phyloP scores from a whole-genome alignment of 345 rosid genomes.

The Lagerstroemia speciosa region DNA sequence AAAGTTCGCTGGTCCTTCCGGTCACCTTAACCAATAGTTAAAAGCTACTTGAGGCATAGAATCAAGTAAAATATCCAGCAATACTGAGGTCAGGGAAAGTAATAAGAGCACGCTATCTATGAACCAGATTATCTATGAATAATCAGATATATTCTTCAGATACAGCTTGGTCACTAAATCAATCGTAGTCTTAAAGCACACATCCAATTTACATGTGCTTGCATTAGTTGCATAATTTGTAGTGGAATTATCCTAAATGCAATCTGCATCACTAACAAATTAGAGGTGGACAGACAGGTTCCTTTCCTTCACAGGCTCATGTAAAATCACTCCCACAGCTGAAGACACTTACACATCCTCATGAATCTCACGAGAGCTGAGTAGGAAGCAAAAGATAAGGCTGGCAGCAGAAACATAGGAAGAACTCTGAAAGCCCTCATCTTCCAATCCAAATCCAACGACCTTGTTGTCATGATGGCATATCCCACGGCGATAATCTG shows the following conservation, averaged over 20 bases:
- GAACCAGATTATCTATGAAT: too few species aligned
- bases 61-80: background rate
- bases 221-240: too few species aligned
- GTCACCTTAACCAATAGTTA: slow-evolving; percentile 39
- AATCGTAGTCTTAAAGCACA: too few species aligned
- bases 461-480: slow-evolving; percentile 34
- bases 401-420: slow-evolving; percentile 46
- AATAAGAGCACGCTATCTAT: too few species aligned
- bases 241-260: too few species aligned
- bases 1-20: slow-evolving; percentile 73
- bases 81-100: too few species aligned
- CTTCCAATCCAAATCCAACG: slow-evolving; percentile 37
- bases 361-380: slow-evolving; percentile 26
- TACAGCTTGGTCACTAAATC: too few species aligned
- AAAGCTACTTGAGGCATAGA: background rate
- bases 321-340: background rate
- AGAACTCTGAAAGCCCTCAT: slow-evolving; percentile 39
- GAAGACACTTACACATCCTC: slow-evolving; percentile 29
- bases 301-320: too few species aligned
- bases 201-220: too few species aligned
- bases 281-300: too few species aligned
- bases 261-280: too few species aligned
- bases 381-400: slow-evolving; percentile 24
- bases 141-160: too few species aligned
- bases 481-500: slow-evolving; percentile 37